Evolutionary conservation across 2,329 filamentous ascomycete genomes (phyloP), one percentile per base, ranked within the genome.

Genomic region (Talaromyces atroroseus): DNA sequence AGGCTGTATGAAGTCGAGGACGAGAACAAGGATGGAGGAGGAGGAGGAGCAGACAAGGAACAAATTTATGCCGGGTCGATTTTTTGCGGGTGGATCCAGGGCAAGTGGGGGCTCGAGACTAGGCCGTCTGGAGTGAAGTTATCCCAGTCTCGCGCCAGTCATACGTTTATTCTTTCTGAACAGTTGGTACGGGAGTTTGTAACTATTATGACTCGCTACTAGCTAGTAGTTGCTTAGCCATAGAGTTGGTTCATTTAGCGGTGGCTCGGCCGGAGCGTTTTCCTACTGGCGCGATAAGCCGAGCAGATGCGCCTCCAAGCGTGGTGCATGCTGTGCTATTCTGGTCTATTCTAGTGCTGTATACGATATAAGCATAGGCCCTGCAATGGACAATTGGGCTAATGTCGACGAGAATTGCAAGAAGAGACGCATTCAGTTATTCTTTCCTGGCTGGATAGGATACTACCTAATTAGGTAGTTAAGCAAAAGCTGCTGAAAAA

Each of bases 221-320:
- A n/a, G n/a, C n/a, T n/a, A n/a, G n/a, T n/a, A n/a, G n/a, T n/a
- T n/a, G n/a, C n/a, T n/a, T n/a, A n/a, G n/a, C n/a, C n/a, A n/a
- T n/a, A n/a, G n/a, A n/a, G n/a, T n/a, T n/a, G n/a, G n/a, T n/a
- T n/a, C n/a, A n/a, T n/a, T n/a, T n/a, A n/a, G n/a, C n/a, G n/a
- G 26, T 38, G 48, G 48, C 34, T 42, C 47, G 29, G 38, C n/a
- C 47, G 53, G 47, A 50, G 40, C 26, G 52, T 44, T 54, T 54
- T 54, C 52, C 52, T 49, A 54, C 32, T 54, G 52, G 52, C 23
- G 42, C 29, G 42, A 47, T 54, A 36, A 24, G 20, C 51, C 51
- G 45, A 34, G 36, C 16, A 45, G 18, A 40, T 40, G 36, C 36
- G 14, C 36, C 36, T 18, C 14, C n/a, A 16, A 4, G 4, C 3